Base-by-base conservation (phyloP, 768 basidiomycete genomes). In the Coprinopsis cinerea region DNA sequence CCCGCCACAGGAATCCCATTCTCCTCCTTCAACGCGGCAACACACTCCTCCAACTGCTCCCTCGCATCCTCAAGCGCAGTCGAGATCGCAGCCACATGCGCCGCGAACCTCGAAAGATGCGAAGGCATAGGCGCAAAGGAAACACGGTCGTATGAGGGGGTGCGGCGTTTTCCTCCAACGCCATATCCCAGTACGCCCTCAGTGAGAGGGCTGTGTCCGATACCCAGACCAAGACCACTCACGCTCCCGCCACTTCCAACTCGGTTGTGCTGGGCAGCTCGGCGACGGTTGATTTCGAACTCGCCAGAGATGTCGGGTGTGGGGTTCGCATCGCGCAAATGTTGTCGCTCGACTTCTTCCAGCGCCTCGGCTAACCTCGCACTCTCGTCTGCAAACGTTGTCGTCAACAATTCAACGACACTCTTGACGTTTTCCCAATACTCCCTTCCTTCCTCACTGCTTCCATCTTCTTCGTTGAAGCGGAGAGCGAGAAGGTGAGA, bases 371-470 rank as follows among this genome's bases (percentile, higher is more conserved):
- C 64, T 3, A 92, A 71, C 23, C 82, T 67, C 6, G 79, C 68
- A 1, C 82, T 74, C 1, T 84, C 77, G 55, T 90, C 88, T 2
- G 72, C 71, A 27, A 92, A 71, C 7, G 86, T 75, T 34, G 73
- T 81, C 6, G 83, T 84, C 52, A 92, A 64, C 11, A 92, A 62
- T 11, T 71, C 72, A 73, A 90, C 83, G 43, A 92, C 79, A 23
- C 82, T 79, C 13, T 84, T 76, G 24, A 88, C 88, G 57, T 91
- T 83, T 56, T 91, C 89, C 89, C 89, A 92, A 56, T 92, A 92
- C 54, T 88, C 85, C 27, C n/a, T n/a, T n/a, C n/a, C n/a, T n/a
- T 83, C 85, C 42, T 79, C 80, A 40, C 83, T 82, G 36, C 11
- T 17, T 23, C 9, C 11, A 60, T 48, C 47, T 35, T 53, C 55